Evolutionary conservation across 2,329 filamentous ascomycete species (phyloP).

Genomic region (Cercospora berteroae): DNA sequence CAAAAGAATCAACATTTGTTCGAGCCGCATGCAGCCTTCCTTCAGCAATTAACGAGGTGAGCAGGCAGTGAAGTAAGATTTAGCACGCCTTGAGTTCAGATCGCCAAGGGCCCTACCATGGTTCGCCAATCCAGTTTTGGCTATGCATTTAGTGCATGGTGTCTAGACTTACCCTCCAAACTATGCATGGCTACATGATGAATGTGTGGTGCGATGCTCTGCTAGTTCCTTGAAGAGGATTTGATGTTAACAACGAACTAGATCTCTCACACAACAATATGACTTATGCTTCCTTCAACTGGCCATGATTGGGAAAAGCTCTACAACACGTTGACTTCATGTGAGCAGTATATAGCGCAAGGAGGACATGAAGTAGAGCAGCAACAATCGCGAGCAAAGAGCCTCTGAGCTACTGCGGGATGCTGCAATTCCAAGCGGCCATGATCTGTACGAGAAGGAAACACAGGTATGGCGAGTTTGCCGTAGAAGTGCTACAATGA

Average conservation of each 20-base stretch:
- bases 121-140: neutral
- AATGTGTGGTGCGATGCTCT: too few relatives aligned
- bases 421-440: neutral
- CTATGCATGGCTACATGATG: too few relatives aligned
- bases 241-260: too few relatives aligned
- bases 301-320: too few relatives aligned
- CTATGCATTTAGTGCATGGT: neutral
- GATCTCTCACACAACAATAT: too few relatives aligned
- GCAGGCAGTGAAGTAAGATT: neutral
- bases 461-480: accelerated
- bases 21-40: neutral
- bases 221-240: too few relatives aligned
- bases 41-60: too few relatives aligned
- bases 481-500: neutral
- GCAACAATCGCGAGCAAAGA: neutral
- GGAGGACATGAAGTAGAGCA: neutral
- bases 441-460: neutral
- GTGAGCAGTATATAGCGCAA: too few relatives aligned
- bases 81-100: neutral
- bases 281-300: too few relatives aligned
- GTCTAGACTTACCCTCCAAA: neutral
- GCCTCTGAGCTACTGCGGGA: neutral
- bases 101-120: neutral
- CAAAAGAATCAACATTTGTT: neutral
- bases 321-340: too few relatives aligned